Evolutionary conservation across 179 eudicot genomes (phyloP).

Genomic region (Beta lomatogona): DNA sequence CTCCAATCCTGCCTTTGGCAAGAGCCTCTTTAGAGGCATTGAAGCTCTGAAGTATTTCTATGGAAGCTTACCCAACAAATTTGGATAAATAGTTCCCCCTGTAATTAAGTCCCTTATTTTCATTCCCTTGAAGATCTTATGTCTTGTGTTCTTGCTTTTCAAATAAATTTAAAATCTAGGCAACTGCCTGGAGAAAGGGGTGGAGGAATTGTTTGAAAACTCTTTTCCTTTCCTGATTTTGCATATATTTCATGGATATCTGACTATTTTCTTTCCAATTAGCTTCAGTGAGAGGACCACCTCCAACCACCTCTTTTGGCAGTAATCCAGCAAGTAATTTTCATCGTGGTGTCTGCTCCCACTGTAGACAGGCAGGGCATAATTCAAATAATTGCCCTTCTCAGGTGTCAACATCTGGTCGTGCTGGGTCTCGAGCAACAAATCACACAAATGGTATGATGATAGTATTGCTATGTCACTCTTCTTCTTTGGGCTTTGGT

Average conservation of each 20-base stretch:
- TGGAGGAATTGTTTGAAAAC: neutral
- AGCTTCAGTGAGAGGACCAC: conserved; percentile 59
- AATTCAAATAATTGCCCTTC: conserved; percentile 62
- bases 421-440: conserved; percentile 47
- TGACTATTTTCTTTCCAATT: conserved; percentile 15
- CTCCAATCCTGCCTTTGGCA: neutral
- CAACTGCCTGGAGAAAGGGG: neutral
- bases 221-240: neutral
- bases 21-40: neutral
- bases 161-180: neutral
- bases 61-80: neutral
- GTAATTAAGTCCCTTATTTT: neutral
- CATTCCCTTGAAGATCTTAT: neutral
- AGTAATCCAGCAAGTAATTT: conserved; percentile 47
- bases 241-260: conserved; percentile 7
- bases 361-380: conserved; percentile 71
- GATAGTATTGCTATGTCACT: neutral
- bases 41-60: neutral
- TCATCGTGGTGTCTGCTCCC: conserved; percentile 45
- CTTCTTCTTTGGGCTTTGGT: neutral
- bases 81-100: neutral
- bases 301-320: conserved; percentile 47
- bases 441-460: conserved; percentile 51
- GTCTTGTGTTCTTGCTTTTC: neutral
- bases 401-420: conserved; percentile 52